A percentile compares a stretch with the other conserved stretches of the same genome.
Evolutionary conservation across 2,329 filamentous ascomycete species (phyloP).

Genomic region (Aureobasidium lini): DNA sequence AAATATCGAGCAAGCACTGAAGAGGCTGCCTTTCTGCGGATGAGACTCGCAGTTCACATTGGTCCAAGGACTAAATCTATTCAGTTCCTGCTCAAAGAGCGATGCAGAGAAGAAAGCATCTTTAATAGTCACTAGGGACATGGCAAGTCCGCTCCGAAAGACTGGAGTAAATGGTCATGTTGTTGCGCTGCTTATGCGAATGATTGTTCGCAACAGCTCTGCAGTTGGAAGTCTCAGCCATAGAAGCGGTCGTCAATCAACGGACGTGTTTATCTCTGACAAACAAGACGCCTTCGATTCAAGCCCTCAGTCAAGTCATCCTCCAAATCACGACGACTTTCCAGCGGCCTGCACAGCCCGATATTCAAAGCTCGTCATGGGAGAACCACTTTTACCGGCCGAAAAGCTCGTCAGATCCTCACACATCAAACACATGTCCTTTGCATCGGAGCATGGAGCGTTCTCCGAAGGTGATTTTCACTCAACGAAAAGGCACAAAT

Average conservation of each 20-base stretch:
- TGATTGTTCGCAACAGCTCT: no score
- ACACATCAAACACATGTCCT: neutral
- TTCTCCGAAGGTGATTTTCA: neutral
- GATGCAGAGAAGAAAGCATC: no score
- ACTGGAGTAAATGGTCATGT: no score
- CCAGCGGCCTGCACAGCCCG: neutral
- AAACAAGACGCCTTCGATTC: neutral
- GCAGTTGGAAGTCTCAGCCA: neutral
- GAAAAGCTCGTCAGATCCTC: neutral
- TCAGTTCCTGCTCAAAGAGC: no score
- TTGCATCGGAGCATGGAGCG: neutral
- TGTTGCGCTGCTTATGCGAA: no score
- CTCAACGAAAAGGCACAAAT: neutral
- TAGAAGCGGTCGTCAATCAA: neutral
- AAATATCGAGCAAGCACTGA: no score
- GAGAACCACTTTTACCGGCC: neutral
- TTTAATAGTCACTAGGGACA: no score
- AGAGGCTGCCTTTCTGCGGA: no score
- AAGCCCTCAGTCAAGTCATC: neutral
- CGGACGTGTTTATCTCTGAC: neutral
- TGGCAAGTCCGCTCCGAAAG: no score
- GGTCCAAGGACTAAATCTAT: no score
- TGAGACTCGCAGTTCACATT: no score
- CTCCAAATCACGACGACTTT: neutral
- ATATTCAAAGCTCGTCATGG: neutral